Evolutionary conservation across 106 monocot genomes (phyloP), one percentile per base, ranked within the genome.

Genomic region (Agapanthus africanus): DNA sequence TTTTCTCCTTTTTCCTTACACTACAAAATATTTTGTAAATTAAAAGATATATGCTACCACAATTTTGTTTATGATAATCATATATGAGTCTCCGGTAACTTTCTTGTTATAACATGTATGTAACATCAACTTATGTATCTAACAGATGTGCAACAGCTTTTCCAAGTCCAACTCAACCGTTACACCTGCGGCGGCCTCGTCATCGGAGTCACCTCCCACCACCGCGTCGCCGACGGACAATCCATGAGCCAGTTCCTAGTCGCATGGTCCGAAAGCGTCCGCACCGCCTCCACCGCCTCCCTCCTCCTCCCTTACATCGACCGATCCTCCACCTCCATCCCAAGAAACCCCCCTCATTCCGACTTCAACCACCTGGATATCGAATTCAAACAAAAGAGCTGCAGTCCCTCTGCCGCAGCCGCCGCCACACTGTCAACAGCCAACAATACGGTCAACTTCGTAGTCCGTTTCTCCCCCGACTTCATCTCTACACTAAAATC

Each of bases 171-270:
- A 54, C 74, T 90, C 50, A 85, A 64, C 52, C 85, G 80, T 0
- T 90, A 82, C 70, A 8, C 18, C 2, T 90, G 80, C 35, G 80
- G 85, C 23, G 85, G 90, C 9, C 62, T 90, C 5, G 77, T 80
- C 0, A 19, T 90, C 66, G 82, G 72, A 15, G 1, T 67, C 54
- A 73, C 85, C 40, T 16, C 56, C 7, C 72, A 85, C 70, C 90
- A 90, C 37, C 69, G 73, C 13, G 76, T 80, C 11, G 90, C 82
- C 21, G 89, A 90, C 70, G 89, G 80, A 11, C 77, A 71, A 59
- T 71, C 88, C 13, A 85, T 89, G 82, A 77, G 69, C 77, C 50
- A 19, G 36, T 90, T 88, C 76, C 70, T 81, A 42, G 26, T 49
- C 4, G 61, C 77, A 1, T 80, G 73, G 87, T 66, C 60, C 10